Conservation (phyloP, 768 basidiomycete genomes). For the Lactarius psammicola region DNA sequence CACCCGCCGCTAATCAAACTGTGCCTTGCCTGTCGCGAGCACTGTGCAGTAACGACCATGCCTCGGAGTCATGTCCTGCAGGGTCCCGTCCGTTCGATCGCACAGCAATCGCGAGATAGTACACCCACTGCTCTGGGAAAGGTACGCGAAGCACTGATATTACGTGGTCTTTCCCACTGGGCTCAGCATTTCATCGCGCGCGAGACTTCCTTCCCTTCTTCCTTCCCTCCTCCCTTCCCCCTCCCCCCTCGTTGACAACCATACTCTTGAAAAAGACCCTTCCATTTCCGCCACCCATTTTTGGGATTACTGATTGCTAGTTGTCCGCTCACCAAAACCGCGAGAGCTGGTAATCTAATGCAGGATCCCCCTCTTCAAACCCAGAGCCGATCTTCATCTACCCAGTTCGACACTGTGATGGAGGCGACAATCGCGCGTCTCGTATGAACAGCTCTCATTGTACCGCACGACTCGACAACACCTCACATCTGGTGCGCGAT, state of each 20-base stretch:
- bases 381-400: background rate
- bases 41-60: background rate
- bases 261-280: background rate
- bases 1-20: background rate
- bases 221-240: background rate
- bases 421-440: too few relatives aligned
- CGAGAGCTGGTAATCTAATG: background rate
- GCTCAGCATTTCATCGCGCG: background rate
- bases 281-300: background rate
- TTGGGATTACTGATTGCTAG: background rate
- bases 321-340: background rate
- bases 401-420: too few relatives aligned
- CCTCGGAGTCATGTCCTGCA: background rate
- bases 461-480: background rate
- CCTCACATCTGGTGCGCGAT: background rate
- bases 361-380: background rate
- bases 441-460: too few relatives aligned
- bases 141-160: background rate
- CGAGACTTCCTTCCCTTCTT: background rate
- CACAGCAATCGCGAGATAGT: background rate
- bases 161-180: background rate
- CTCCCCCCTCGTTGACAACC: background rate
- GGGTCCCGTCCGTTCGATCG: background rate
- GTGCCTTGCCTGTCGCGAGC: background rate
- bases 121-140: background rate